Conservation (phyloP, 1,139 yeast species). For the Yamadazyma membranifaciens region DNA sequence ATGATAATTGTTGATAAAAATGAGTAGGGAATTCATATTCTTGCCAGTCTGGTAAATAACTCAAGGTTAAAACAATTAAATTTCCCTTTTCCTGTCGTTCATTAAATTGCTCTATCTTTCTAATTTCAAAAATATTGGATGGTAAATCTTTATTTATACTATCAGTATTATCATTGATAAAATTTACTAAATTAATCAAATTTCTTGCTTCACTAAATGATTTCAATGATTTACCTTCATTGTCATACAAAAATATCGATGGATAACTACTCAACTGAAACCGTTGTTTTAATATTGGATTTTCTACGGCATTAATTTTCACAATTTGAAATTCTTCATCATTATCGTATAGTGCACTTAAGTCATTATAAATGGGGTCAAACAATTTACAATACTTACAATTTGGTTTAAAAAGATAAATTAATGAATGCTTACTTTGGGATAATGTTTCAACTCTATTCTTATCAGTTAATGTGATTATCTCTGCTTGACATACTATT, state of each 20-base stretch:
- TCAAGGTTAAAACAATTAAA: constrained; percentile 27
- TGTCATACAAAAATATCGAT: constrained; percentile 30
- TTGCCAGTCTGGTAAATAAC: constrained; percentile 30
- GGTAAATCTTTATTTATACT: constrained; percentile 14
- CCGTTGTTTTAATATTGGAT: constrained; percentile 21
- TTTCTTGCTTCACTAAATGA: constrained; percentile 23
- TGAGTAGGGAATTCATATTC: constrained; percentile 33
- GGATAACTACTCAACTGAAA: constrained; percentile 33
- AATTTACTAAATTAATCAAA: constrained; percentile 24
- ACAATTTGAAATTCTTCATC: constrained; percentile 27
- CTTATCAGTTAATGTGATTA: constrained; percentile 10
- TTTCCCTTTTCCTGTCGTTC: constrained; percentile 12
- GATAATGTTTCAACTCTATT: constrained; percentile 10
- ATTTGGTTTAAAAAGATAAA: constrained; percentile 38
- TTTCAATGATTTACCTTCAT: constrained; percentile 25
- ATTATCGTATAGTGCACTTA: constrained; percentile 27
- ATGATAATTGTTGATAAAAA: constrained; percentile 31
- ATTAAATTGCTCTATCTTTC: constrained; percentile 5
- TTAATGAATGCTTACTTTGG: constrained; percentile 32
- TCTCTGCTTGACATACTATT: constrained; percentile 4
- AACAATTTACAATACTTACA: constrained; percentile 39
- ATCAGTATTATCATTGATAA: constrained; percentile 19
- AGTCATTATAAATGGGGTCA: constrained; percentile 35
- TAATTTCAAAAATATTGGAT: constrained; percentile 13
- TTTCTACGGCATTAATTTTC: constrained; percentile 27